Percentiles rank a stretch among this genome's conserved stretches.
These are phyloP conservation scores for Lepidium campestre DNA, from an alignment of 441 rosid species.

Conservation along the genomic window DNA sequence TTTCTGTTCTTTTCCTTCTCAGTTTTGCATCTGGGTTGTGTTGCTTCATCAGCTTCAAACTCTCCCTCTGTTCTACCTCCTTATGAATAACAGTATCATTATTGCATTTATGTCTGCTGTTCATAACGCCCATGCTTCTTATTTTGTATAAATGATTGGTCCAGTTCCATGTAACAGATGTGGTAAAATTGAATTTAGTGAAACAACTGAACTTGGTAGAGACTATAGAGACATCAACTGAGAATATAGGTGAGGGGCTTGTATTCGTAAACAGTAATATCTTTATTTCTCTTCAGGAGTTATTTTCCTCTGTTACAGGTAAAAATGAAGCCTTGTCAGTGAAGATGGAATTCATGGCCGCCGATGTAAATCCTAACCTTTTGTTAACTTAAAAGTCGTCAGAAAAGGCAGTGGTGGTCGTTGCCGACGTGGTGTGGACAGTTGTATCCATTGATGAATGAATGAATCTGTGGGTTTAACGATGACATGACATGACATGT, in stretches of 20 bases:
- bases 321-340: neutral
- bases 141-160: neutral
- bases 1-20: neutral
- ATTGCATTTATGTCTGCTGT: neutral
- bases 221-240: neutral
- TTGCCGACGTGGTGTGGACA: neutral
- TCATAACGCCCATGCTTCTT: neutral
- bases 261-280: neutral
- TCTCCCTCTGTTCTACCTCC: neutral
- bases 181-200: neutral
- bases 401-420: neutral
- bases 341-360: constrained; percentile 1
- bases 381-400: constrained; percentile 7
- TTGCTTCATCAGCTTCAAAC: neutral
- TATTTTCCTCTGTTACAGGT: neutral
- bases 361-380: constrained; percentile 17
- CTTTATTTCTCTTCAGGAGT: neutral
- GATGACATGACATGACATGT: neutral
- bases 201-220: neutral
- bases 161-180: neutral
- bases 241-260: neutral
- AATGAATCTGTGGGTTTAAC: neutral
- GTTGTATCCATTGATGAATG: neutral
- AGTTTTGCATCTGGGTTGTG: neutral
- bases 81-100: neutral